Evolutionary conservation across 139 green algal species (phyloP), one percentile per base, ranked within the genome.

Genomic region (Gonium pectorale): DNA sequence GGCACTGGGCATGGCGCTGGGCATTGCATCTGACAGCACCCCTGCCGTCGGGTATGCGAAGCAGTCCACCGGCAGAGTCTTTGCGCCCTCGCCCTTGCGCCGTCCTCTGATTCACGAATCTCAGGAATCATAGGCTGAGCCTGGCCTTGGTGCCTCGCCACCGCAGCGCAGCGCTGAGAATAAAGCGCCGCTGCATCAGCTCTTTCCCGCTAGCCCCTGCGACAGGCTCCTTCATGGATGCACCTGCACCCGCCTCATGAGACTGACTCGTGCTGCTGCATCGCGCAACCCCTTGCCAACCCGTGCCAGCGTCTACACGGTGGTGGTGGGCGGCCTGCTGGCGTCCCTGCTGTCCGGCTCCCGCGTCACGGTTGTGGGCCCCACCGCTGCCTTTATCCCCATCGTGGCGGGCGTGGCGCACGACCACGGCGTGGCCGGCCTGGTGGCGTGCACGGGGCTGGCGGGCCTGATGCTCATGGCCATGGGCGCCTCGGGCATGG

Each of bases 1-100:
- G 60, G 83, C 86, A 0, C 86, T 89, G 75, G 67, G 63, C 79
- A 89, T 89, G 86, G 86, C 86, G 40, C 86, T 89, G 69, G 86
- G 86, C 86, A 89, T 89, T 13, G 86, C 86, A 1, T 84, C 70
- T 24, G 86, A 89, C 35, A 62, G 60, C 86, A 86, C 86, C 31
- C 86, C 86, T 6, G 86, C 86, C 8, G 35, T 78, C 1, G 68
- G 85, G 83, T 88, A 66, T 73, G 82, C 17, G 27, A 78, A 24
- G 15, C 46, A 15, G 46, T 54, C 46, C 46, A 54, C 15, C 13
- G 46, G 46, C 46, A 54, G 46, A 15, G 46, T 11, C 11, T 54
- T 11, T 54, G 46, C 46, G 15, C 46, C n/a, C n/a, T n/a, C n/a
- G n/a, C n/a, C n/a, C n/a, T n/a, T n/a, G n/a, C n/a, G n/a, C n/a